These are phyloP conservation scores for Leucoagaricus sp. DNA, from an alignment of 1,284 basidiomycete species.

Conservation along the genomic window DNA sequence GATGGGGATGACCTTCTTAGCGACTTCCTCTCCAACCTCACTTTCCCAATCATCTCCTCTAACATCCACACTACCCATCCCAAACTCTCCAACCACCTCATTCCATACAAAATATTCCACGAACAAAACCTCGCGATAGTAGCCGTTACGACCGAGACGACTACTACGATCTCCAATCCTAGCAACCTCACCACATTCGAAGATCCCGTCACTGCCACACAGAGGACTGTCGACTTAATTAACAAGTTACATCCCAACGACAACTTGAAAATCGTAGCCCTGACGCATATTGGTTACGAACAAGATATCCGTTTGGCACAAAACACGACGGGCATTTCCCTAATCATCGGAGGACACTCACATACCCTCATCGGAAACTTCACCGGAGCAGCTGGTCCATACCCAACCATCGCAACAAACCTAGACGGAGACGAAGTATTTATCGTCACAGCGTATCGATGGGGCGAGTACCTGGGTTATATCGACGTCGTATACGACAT, in stretches of 20 bases:
- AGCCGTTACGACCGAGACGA: constrained; percentile 39
- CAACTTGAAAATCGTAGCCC: constrained; percentile 38
- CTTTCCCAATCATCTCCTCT: constrained; percentile 41
- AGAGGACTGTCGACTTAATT: constrained; percentile 37
- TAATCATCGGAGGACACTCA: constrained; percentile 44
- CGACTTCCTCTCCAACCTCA: constrained; percentile 37
- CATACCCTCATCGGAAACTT: constrained; percentile 44
- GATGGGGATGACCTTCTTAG: constrained; percentile 38
- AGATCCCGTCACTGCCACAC: constrained; percentile 35
- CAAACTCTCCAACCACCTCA: constrained; percentile 31
- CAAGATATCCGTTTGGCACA: constrained; percentile 40
- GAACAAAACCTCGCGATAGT: constrained; percentile 41
- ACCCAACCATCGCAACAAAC: constrained; percentile 43
- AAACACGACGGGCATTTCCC: constrained; percentile 36
- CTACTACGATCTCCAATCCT: constrained; percentile 33
- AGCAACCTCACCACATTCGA: constrained; percentile 36
- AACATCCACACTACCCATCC: constrained; percentile 39
- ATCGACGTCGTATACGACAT: constrained; percentile 41
- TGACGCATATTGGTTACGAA: constrained; percentile 47
- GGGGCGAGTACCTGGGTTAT: constrained; percentile 44
- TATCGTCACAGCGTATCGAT: constrained; percentile 42
- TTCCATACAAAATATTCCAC: constrained; percentile 39
- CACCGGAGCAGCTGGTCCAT: constrained; percentile 35
- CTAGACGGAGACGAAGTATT: constrained; percentile 43
- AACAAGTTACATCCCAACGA: constrained; percentile 29